Percentiles rank a stretch among this genome's conserved stretches.
Conservation (phyloP, 2,329 filamentous ascomycete species). For the Septoria petroselini region DNA sequence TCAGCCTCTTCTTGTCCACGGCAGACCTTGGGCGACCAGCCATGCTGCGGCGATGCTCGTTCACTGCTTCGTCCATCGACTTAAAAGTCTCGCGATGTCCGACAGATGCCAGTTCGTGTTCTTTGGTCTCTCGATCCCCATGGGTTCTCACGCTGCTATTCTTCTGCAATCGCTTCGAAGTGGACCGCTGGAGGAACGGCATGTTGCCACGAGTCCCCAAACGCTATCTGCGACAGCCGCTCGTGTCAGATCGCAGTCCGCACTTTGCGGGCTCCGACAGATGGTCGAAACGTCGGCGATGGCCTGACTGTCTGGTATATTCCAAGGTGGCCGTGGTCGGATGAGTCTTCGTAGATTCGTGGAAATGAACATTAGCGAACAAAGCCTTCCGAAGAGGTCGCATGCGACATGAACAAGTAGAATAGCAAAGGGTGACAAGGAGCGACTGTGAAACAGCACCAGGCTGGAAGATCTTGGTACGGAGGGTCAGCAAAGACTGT, state of each 20-base stretch:
- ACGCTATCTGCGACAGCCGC: slow-evolving; percentile 12
- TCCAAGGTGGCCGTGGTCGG: background rate
- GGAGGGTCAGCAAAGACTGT: slow-evolving; percentile 5
- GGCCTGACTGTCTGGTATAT: background rate
- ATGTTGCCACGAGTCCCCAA: slow-evolving; percentile 10
- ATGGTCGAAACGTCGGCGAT: background rate
- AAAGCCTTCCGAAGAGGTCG: slow-evolving; percentile 3
- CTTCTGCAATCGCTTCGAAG: slow-evolving; percentile 11
- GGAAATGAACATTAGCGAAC: background rate
- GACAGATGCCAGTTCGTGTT: background rate
- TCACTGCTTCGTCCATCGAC: slow-evolving; percentile 13
- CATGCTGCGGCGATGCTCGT: slow-evolving; percentile 14
- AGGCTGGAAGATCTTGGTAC: background rate
- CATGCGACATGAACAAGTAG: background rate
- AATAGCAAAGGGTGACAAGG: slow-evolving; percentile 4
- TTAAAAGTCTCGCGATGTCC: slow-evolving; percentile 2
- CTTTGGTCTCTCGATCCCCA: slow-evolving; percentile 1
- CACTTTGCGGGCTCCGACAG: background rate
- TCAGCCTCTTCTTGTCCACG: slow-evolving; percentile 15
- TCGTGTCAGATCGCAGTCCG: background rate
- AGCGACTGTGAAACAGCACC: slow-evolving; percentile 9
- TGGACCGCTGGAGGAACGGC: slow-evolving; percentile 13
- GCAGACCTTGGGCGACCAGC: slow-evolving; percentile 16
- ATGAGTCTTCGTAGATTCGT: background rate
- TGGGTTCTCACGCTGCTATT: slow-evolving; percentile 1